Base-by-base conservation (phyloP, 2,329 filamentous ascomycete genomes). In the Fusarium torulosum region DNA sequence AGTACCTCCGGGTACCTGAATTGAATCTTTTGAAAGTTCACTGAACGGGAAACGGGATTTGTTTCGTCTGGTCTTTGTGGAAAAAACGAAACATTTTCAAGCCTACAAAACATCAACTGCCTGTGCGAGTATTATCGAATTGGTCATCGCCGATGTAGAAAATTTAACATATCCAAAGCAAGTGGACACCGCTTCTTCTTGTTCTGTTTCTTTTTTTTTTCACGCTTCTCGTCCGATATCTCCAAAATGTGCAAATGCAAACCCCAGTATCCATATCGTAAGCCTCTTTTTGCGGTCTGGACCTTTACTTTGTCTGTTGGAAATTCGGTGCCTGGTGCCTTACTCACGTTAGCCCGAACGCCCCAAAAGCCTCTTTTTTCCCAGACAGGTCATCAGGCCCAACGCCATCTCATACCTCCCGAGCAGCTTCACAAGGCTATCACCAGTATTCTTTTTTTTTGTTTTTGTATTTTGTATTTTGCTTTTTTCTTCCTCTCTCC, bases 301-400 rank as follows among this genome's bases (percentile, higher is more conserved):
- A 42, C 61, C 56, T 29, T 29, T 29, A 10, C 27, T 42, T 42
- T 41, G 54, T 45, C 59, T 10, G 27, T 51, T 52, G 17, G 41
- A 41, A 47, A 47, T 59, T 33, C 38, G 31, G 66, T 69, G 61
- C 66, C 65, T 66, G 66, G 66, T 66, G 33, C 65, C 66, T 68
- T 58, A 33, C 37, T 29, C 53, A 42, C 27, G 46, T 47, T 55
- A 56, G 50, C 42, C 31, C 42, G 25, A 15, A 56, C 37, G 45
- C 60, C 54, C 31, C 59, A 59, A 67, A 63, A 59, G 56, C 56
- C 51, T 66, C 44, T 60, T 53, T 49, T 58, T 51, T 38, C 40
- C 40, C 21, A 42, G 27, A 46, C 59, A 52, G 53, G 60, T 64
- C 59, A 63, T 43, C 41, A 63, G 59, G 52, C 20, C 45, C 37